Evolutionary conservation across 2,329 filamentous ascomycete genomes (phyloP).

Genomic region (Mycosphaerella sp.): DNA sequence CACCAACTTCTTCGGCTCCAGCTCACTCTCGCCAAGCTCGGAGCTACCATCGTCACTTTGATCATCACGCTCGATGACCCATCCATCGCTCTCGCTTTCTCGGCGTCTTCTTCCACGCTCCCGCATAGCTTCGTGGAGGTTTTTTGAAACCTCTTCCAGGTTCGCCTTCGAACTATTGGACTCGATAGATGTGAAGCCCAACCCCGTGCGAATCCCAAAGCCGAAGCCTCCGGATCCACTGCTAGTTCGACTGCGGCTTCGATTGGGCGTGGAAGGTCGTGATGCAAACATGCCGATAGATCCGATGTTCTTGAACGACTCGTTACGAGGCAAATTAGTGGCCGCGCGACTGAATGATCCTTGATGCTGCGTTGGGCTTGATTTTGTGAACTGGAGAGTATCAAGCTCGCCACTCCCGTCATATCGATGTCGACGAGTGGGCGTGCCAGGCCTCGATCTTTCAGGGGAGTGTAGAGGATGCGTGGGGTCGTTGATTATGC

Average conservation of each 20-base stretch:
- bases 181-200: constrained; percentile 42
- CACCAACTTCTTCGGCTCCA: constrained; percentile 23
- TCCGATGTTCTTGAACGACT: constrained; percentile 87
- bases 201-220: constrained; percentile 11
- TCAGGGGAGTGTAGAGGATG: constrained; percentile 28
- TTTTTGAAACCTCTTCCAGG: constrained; percentile 75
- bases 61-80: constrained; percentile 21
- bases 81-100: constrained; percentile 30
- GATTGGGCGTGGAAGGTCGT: constrained; percentile 72
- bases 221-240: constrained; percentile 25
- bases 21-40: constrained; percentile 10
- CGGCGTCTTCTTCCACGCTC: constrained; percentile 62
- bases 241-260: constrained; percentile 61
- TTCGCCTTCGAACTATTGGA: constrained; percentile 51
- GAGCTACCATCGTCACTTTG: constrained; percentile 19
- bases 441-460: constrained; percentile 26
- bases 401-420: constrained; percentile 25
- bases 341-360: constrained; percentile 1
- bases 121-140: constrained; percentile 78
- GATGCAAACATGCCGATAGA: constrained; percentile 86
- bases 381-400: constrained; percentile 25
- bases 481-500: constrained; percentile 57
- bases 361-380: constrained; percentile 18
- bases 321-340: constrained; percentile 69
- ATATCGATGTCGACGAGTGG: constrained; percentile 19